Evolutionary conservation across 2,329 filamentous ascomycete species (phyloP).

Genomic region (Endocalyx cinctus): DNA sequence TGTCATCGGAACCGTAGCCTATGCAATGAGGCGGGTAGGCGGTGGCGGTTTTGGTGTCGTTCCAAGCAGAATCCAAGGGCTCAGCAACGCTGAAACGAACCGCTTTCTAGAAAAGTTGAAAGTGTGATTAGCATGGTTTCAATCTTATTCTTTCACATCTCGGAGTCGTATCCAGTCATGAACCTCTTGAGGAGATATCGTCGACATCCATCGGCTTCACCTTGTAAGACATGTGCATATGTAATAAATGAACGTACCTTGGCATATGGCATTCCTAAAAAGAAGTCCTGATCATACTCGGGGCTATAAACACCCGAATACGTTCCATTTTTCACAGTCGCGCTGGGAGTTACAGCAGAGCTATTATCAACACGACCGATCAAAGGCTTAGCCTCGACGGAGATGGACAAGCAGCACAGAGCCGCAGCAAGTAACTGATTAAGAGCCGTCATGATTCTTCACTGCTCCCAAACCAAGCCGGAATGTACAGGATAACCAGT

Average conservation of each 20-base stretch:
- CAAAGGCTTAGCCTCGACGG: slow-evolving; percentile 5
- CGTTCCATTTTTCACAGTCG: slow-evolving; percentile 39
- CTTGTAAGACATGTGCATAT: too few species aligned
- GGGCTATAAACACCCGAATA: slow-evolving; percentile 33
- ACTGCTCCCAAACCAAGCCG: too few species aligned
- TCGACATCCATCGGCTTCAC: too few species aligned
- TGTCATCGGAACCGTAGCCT: slow-evolving; percentile 33
- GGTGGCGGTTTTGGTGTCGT: slow-evolving; percentile 31
- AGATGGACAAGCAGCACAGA: slow-evolving; percentile 5
- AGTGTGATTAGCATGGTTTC: background rate
- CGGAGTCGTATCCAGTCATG: background rate
- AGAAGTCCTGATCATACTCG: slow-evolving; percentile 40
- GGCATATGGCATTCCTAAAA: slow-evolving; percentile 48
- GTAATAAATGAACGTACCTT: slow-evolving; percentile 33
- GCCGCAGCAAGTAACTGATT: too few species aligned
- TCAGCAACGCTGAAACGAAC: slow-evolving; percentile 41
- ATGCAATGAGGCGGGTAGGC: slow-evolving; percentile 37
- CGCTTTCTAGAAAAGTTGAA: slow-evolving; percentile 12
- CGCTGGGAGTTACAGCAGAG: slow-evolving; percentile 6
- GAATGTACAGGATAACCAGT: too few species aligned
- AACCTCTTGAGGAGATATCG: too few species aligned
- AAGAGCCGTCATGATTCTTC: too few species aligned
- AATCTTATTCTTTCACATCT: background rate
- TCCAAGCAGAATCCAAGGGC: slow-evolving; percentile 38
- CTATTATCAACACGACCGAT: too few species aligned